Evolutionary conservation across 2,329 filamentous ascomycete genomes (phyloP), one percentile per base, ranked within the genome.

Genomic region (Nigrospora oryzae): DNA sequence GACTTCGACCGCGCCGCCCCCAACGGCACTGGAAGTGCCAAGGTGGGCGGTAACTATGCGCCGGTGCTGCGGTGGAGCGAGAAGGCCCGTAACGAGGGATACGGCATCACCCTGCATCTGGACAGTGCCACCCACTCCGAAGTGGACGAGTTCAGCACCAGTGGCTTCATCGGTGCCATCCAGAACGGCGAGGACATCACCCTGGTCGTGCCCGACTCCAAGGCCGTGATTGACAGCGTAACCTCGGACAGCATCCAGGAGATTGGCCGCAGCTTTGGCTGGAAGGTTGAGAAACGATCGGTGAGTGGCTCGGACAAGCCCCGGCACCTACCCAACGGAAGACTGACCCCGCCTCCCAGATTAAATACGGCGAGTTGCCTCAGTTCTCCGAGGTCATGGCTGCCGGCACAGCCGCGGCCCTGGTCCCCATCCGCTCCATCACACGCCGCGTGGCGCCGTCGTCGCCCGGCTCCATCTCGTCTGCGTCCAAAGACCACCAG

Each of bases 61-160:
- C 91, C 91, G 3, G 91, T 97, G 5, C 67, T 97, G 57, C 75
- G 86, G 45, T 89, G 88, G 75, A 94, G 87, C 59, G 89, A 95
- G 56, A 83, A 78, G 58, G 91, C 93, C 1, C 73, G 84, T 46
- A 69, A 73, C 15, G 78, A 88, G 48, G 91, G 91, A 31, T 97
- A 79, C 59, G 90, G 88, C n/a, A 97, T 97, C 59, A 97, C 91
- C 2, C 73, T 97, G 57, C 91, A 97, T 63, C 71, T 97, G 44
- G 93, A 97, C 67, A 93, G 86, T 63, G 82, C 83, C 58, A 86
- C 79, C 11, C 79, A 90, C 55, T 84, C 80, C 48, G 89, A 94
- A 63, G 79, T 98, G 50, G 91, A 98, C 59, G 91, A 98, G 73
- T 98, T 97, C 62, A 93, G 86, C 53, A 97, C 93, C 0, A 90